These are phyloP conservation scores for Syncephalastrum monosporum DNA, from an alignment of 371 early-diverging fungal species.

Conservation along the genomic window DNA sequence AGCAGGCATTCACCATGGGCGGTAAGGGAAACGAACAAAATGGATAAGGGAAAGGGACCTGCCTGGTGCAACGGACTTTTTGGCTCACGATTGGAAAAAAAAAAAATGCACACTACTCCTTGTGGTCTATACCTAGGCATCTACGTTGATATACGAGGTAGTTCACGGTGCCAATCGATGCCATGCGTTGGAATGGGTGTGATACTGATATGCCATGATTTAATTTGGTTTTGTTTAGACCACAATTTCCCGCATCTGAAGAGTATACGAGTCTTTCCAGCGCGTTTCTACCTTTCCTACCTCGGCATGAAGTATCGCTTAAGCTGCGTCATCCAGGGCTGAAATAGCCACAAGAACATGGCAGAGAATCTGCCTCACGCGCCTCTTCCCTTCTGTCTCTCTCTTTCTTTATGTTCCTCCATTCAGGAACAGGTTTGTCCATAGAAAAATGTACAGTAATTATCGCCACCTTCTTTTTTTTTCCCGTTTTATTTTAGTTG, in stretches of 20 bases:
- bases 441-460: no score
- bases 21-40: constrained; percentile 24
- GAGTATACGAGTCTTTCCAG: constrained; percentile 51
- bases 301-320: constrained; percentile 53
- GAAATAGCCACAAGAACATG: constrained; percentile 8
- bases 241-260: constrained; percentile 47
- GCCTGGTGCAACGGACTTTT: neutral
- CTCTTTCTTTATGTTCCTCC: constrained; percentile 1
- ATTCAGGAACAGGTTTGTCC: no score
- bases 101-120: neutral
- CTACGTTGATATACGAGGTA: constrained; percentile 53
- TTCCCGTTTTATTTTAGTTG: no score
- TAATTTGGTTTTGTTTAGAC: constrained; percentile 19
- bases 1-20: constrained; percentile 52
- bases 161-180: no score
- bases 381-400: no score
- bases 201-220: neutral
- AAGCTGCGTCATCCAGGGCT: constrained; percentile 51
- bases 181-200: no score
- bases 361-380: neutral
- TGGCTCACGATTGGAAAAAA: neutral
- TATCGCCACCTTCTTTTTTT: no score
- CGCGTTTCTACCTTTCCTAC: constrained; percentile 50
- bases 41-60: neutral
- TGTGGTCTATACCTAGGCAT: constrained; percentile 24